A percentile compares a stretch with the other conserved stretches of the same genome.
These are phyloP conservation scores for Paecilomyces variotii DNA, from an alignment of 2,329 filamentous ascomycete species.

Conservation along the genomic window DNA sequence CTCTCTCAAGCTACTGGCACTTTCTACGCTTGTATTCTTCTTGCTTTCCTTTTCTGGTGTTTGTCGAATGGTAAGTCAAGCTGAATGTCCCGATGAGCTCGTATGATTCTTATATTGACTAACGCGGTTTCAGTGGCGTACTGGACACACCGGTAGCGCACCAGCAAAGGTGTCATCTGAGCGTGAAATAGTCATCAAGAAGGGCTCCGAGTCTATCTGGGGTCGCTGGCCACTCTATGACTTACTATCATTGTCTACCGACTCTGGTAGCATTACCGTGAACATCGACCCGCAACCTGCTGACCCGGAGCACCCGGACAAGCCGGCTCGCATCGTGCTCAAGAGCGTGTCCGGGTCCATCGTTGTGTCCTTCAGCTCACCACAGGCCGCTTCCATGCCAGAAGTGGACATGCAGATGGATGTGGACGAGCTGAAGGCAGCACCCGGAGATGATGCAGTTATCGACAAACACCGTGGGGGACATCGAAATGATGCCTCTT, in stretches of 20 bases:
- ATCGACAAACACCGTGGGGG: background rate
- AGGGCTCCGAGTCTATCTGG: slow-evolving; percentile 12
- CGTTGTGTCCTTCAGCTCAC: slow-evolving; percentile 13
- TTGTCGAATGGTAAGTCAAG: background rate
- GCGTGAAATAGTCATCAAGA: slow-evolving; percentile 13
- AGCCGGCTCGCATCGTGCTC: slow-evolving; percentile 21
- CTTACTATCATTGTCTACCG: slow-evolving; percentile 21
- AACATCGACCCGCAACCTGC: slow-evolving; percentile 24
- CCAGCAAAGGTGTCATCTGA: background rate
- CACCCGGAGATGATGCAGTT: background rate
- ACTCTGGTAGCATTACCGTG: slow-evolving; percentile 20
- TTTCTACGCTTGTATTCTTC: background rate
- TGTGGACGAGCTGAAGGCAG: background rate
- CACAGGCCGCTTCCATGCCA: background rate
- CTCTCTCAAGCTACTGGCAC: background rate
- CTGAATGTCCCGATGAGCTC: no score
- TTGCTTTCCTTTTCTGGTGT: background rate
- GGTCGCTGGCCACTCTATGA: slow-evolving; percentile 26
- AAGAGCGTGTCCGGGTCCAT: slow-evolving; percentile 18
- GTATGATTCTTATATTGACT: background rate
- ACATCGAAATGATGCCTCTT: background rate
- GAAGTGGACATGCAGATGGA: slow-evolving; percentile 1
- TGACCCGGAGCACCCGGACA: slow-evolving; percentile 13
- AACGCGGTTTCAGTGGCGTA: background rate
- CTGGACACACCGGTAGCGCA: background rate